Conservation (phyloP, 148 eudicot genomes). For the Amaranthus cruentus region DNA sequence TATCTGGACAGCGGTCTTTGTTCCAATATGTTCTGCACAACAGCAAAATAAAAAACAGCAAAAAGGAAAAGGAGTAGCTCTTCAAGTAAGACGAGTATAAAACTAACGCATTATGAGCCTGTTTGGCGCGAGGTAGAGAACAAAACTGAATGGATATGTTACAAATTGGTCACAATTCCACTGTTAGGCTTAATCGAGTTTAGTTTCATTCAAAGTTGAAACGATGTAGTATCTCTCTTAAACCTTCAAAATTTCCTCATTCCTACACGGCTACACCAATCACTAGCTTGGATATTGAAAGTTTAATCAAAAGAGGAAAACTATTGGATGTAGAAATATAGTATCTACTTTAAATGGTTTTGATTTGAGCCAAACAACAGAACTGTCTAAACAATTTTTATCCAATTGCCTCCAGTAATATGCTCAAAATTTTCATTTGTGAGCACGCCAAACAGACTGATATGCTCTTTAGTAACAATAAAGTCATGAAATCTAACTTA, state of each 20-base stretch:
- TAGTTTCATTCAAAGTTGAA: background rate
- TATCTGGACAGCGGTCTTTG: conserved; percentile 99
- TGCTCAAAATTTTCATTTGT: background rate
- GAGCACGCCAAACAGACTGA: conserved; percentile 7
- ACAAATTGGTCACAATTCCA: background rate
- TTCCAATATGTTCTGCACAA: conserved; percentile 85
- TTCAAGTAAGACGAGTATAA: conserved; percentile 40
- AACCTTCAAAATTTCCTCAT: background rate
- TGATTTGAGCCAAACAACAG: conserved; percentile 16
- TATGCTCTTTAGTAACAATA: conserved; percentile 7
- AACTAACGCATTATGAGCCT: conserved; percentile 16
- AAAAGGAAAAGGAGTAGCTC: conserved; percentile 36
- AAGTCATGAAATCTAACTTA: background rate
- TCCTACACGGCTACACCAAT: background rate
- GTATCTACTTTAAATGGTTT: background rate
- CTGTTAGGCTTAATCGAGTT: conserved; percentile 3
- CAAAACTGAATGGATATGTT: conserved; percentile 9
- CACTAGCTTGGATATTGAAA: background rate
- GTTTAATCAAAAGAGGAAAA: conserved; percentile 1
- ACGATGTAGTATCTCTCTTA: background rate
- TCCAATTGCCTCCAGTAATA: conserved; percentile 13
- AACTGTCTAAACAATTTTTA: background rate
- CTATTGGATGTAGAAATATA: background rate
- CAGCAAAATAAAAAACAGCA: conserved; percentile 36
- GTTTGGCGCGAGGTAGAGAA: conserved; percentile 13